These are phyloP conservation scores for Psilocybe cyanescens DNA, from an alignment of 768 basidiomycete species.

Conservation along the genomic window DNA sequence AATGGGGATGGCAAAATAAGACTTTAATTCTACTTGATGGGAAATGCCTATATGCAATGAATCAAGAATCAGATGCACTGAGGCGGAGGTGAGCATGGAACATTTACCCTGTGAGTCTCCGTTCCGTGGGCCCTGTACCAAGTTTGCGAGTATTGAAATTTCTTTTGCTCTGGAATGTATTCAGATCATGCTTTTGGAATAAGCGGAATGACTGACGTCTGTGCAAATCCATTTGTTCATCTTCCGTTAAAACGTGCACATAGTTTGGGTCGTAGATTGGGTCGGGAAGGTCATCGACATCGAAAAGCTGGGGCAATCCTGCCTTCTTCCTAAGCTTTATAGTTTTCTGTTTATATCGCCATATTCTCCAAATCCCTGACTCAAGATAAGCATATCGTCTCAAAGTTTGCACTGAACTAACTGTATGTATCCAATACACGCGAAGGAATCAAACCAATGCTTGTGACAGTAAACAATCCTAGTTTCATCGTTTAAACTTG, in stretches of 20 bases:
- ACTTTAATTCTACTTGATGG: constrained; percentile 53
- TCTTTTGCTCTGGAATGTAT: constrained; percentile 56
- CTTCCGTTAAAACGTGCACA: constrained; percentile 68
- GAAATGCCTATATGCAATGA: constrained; percentile 55
- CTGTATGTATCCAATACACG: constrained; percentile 79
- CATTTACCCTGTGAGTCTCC: constrained; percentile 67
- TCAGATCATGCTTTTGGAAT: not conserved
- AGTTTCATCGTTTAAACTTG: not conserved
- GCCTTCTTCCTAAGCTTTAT: constrained; percentile 59
- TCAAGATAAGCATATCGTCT: not conserved
- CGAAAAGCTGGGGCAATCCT: constrained; percentile 69
- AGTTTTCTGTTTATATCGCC: constrained; percentile 69
- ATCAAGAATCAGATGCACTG: too few species aligned
- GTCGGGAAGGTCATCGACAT: constrained; percentile 83
- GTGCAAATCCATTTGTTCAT: constrained; percentile 67
- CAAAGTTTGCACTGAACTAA: constrained; percentile 31
- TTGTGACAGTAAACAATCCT: constrained; percentile 82
- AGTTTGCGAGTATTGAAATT: constrained; percentile 73
- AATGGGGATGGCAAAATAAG: not conserved
- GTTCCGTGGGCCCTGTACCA: constrained; percentile 91
- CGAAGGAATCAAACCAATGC: constrained; percentile 79
- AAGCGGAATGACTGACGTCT: constrained; percentile 50
- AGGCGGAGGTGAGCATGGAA: too few species aligned
- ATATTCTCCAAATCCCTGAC: constrained; percentile 73
- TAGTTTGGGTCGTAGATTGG: constrained; percentile 73